Evolutionary conservation across 768 basidiomycete genomes (phyloP).

Genomic region (Lentinula raphanica): DNA sequence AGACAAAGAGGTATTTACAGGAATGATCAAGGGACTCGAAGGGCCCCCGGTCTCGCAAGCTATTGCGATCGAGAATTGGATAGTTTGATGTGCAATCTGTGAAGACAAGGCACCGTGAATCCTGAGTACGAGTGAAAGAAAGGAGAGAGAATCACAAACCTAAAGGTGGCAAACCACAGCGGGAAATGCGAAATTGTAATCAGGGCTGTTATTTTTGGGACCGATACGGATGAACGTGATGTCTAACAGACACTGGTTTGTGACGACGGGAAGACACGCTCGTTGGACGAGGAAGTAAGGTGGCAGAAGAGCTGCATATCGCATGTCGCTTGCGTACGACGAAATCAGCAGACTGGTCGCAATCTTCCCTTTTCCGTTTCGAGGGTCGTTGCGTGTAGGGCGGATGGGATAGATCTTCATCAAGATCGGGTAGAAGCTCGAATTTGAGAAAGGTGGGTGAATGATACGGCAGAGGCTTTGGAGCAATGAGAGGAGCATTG

Average conservation of each 20-base stretch:
- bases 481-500: constrained; percentile 64
- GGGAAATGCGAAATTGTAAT: neutral
- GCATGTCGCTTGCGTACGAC: constrained; percentile 15
- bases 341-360: constrained; percentile 14
- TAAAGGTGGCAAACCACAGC: neutral
- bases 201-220: constrained; percentile 1
- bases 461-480: constrained; percentile 64
- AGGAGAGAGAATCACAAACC: constrained; percentile 1
- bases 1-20: neutral
- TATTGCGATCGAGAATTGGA: neutral
- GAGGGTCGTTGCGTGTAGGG: constrained; percentile 47
- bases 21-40: neutral
- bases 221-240: constrained; percentile 4
- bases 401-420: constrained; percentile 66
- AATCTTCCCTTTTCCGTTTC: constrained; percentile 47
- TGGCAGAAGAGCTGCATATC: neutral
- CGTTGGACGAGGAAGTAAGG: neutral
- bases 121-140: neutral
- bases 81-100: neutral
- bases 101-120: neutral
- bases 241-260: neutral
- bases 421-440: constrained; percentile 56
- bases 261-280: constrained; percentile 4
- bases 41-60: neutral
- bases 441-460: constrained; percentile 67